Conservation (phyloP, 1,284 basidiomycete genomes). For the Thecaphora frezii region DNA sequence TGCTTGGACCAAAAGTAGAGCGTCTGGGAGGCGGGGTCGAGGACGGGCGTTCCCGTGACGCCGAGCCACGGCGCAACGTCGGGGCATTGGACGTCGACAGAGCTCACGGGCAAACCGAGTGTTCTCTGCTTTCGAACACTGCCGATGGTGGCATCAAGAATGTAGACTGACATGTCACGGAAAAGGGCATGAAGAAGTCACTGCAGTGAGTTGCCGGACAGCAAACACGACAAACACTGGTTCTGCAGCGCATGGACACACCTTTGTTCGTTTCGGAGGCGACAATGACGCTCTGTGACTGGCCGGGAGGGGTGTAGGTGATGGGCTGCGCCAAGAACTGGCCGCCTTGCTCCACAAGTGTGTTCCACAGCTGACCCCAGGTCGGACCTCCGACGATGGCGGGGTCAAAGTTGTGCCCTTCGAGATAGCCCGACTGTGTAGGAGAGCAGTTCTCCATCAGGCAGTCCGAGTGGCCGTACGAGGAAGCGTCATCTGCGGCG, state of each 20-base stretch:
- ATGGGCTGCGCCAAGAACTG: conserved; percentile 8
- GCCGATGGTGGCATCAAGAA: conserved; percentile 12
- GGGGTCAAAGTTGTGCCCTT: conserved; percentile 20
- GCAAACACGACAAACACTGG: no score
- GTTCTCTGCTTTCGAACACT: not conserved
- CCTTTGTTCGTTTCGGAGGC: conserved; percentile 7
- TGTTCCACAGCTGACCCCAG: conserved; percentile 7
- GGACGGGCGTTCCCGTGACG: conserved; percentile 15
- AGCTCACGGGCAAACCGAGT: conserved; percentile 1
- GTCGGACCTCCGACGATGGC: conserved; percentile 12
- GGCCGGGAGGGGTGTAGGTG: conserved; percentile 10
- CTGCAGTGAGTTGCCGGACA: no score
- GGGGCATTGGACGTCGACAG: conserved; percentile 5
- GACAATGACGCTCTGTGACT: conserved; percentile 8
- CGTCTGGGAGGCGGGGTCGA: conserved; percentile 8
- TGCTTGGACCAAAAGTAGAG: conserved; percentile 16
- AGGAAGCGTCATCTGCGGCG: no score
- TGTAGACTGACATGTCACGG: not conserved
- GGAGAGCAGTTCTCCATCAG: conserved; percentile 11
- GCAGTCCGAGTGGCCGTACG: conserved; percentile 10
- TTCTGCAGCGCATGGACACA: no score
- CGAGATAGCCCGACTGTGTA: conserved; percentile 10
- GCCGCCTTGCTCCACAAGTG: not conserved
- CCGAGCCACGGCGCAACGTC: conserved; percentile 10
- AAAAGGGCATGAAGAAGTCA: no score